Evolutionary conservation across 2,329 filamentous ascomycete genomes (phyloP).

Genomic region (Rutstroemia sp.): DNA sequence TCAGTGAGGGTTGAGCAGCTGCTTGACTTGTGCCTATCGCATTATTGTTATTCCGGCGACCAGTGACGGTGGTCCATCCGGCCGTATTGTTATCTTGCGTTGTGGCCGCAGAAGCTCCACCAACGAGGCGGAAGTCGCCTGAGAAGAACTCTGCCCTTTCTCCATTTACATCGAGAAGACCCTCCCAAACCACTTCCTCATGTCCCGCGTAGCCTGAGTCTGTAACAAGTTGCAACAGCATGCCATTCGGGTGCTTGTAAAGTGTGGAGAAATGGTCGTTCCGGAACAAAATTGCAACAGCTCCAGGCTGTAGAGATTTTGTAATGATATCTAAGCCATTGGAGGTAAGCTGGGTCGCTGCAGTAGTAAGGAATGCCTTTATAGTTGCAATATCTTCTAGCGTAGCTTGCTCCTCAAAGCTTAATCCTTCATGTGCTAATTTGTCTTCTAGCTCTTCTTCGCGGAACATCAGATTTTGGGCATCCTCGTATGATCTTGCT

Average conservation of each 20-base stretch:
- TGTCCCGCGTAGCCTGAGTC: conserved; percentile 85
- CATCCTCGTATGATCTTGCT: conserved; percentile 83
- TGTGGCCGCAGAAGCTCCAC: conserved; percentile 38
- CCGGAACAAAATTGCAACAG: conserved; percentile 84
- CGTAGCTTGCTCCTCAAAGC: conserved; percentile 64
- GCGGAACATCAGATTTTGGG: conserved; percentile 78
- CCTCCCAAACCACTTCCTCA: conserved; percentile 94
- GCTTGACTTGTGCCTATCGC: conserved; percentile 1
- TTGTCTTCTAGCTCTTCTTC: conserved; percentile 86
- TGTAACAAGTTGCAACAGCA: conserved; percentile 78
- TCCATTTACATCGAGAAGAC: conserved; percentile 79
- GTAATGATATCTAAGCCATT: conserved; percentile 72
- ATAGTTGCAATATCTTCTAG: conserved; percentile 81
- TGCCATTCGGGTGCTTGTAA: conserved; percentile 76
- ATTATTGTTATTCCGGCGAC: conserved; percentile 1
- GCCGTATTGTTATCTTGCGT: conserved; percentile 6
- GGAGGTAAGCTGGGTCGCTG: conserved; percentile 79
- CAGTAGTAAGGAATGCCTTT: conserved; percentile 70
- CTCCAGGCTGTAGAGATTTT: conserved; percentile 63
- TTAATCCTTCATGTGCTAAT: conserved; percentile 54
- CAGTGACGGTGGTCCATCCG: conserved; percentile 19
- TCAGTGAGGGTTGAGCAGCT: neutral
- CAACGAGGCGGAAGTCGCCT: conserved; percentile 83
- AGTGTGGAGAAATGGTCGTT: conserved; percentile 97
- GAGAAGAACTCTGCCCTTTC: conserved; percentile 77